phyloP scores from a whole-genome alignment of 768 basidiomycete species.

The Agaricus sinodeliciosus region DNA sequence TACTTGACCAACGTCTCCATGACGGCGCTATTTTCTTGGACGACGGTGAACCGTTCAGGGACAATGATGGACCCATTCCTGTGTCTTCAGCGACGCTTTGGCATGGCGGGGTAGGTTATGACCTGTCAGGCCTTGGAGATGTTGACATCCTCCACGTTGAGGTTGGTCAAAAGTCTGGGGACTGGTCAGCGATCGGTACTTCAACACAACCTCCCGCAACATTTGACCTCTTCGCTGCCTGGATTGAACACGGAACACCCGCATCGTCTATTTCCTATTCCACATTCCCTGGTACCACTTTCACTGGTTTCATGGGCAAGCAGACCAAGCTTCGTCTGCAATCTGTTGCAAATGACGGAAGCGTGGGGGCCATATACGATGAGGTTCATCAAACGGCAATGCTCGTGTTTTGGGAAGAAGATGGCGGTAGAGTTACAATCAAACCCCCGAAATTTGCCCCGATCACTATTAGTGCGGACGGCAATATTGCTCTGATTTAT shows the following conservation, averaged over 20 bases:
- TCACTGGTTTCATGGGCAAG: constrained; percentile 33
- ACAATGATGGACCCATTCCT: constrained; percentile 9
- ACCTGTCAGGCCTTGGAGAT: constrained; percentile 25
- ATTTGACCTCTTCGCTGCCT: constrained; percentile 61
- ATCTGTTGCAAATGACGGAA: constrained; percentile 38
- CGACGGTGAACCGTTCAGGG: constrained; percentile 16
- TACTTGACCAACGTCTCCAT: constrained; percentile 59
- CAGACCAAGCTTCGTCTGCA: constrained; percentile 21
- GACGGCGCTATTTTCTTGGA: constrained; percentile 38
- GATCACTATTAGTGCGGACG: constrained; percentile 30
- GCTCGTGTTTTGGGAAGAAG: constrained; percentile 50
- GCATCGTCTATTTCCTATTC: constrained; percentile 42
- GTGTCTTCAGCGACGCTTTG: constrained; percentile 36
- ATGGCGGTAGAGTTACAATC: constrained; percentile 38
- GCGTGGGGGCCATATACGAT: constrained; percentile 48
- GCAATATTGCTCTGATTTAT: constrained; percentile 39
- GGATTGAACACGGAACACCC: constrained; percentile 37
- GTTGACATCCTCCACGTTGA: constrained; percentile 27
- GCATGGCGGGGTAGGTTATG: constrained; percentile 64
- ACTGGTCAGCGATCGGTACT: constrained; percentile 59
- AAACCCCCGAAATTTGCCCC: constrained; percentile 15
- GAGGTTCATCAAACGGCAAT: constrained; percentile 30
- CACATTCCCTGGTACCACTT: constrained; percentile 44
- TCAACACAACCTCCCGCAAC: constrained; percentile 52
- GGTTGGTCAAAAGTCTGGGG: constrained; percentile 43